A percentile compares a stretch with the other conserved stretches of the same genome.
These are phyloP conservation scores for Rhodocollybia butyracea DNA, from an alignment of 768 basidiomycete genomes.

Conservation along the genomic window DNA sequence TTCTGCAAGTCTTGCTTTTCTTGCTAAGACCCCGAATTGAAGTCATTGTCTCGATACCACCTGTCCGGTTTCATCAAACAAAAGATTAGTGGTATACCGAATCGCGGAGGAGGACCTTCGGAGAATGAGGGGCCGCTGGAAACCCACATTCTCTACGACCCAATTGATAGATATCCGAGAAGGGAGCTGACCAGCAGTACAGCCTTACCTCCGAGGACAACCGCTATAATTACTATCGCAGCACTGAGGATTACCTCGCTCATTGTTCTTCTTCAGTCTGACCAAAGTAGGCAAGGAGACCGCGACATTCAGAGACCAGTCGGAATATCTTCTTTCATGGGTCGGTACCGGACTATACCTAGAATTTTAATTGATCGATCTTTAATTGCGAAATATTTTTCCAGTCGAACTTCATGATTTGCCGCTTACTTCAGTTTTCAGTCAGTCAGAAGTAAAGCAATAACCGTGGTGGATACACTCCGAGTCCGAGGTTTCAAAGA, in stretches of 20 bases:
- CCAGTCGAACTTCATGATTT: no score
- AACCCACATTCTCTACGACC: conserved; percentile 67
- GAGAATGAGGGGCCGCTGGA: conserved; percentile 69
- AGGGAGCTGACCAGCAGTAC: background rate
- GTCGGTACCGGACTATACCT: no score
- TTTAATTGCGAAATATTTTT: no score
- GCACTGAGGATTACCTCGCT: conserved; percentile 54
- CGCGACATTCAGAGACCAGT: conserved; percentile 54
- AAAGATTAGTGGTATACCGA: conserved; percentile 32
- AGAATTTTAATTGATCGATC: no score
- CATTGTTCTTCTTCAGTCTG: no score
- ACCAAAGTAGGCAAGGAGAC: no score
- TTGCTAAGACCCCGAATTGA: conserved; percentile 88
- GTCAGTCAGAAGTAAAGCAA: no score
- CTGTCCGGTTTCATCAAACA: background rate
- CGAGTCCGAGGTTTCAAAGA: no score
- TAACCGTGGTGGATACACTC: no score
- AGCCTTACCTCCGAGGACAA: conserved; percentile 60
- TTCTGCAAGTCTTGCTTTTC: conserved; percentile 81
- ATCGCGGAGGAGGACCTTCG: conserved; percentile 88
- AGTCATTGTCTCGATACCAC: conserved; percentile 30
- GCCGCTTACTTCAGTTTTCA: no score
- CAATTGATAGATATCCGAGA: background rate
- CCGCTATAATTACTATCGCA: conserved; percentile 60
- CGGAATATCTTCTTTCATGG: no score